Evolutionary conservation across 345 rosid genomes (phyloP).

Genomic region (Moricandia arvensis): DNA sequence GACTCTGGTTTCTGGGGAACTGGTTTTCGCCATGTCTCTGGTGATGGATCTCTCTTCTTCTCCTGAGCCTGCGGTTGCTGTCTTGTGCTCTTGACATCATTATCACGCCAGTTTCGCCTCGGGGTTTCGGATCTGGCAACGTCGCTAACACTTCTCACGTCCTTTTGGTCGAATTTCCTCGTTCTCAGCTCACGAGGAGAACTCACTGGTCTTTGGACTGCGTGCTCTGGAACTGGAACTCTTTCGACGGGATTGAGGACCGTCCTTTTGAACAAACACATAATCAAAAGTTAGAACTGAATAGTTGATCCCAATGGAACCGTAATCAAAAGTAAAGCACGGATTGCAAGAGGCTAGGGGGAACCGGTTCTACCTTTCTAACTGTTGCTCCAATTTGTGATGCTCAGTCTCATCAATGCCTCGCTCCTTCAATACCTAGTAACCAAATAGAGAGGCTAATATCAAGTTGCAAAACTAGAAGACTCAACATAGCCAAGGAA

Average conservation of each 20-base stretch:
- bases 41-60: constrained; percentile 67
- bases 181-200: constrained; percentile 46
- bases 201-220: constrained; percentile 42
- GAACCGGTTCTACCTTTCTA: constrained; percentile 49
- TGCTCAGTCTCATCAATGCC: constrained; percentile 51
- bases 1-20: constrained; percentile 51
- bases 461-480: constrained; percentile 16
- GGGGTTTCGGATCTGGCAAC: constrained; percentile 52
- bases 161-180: constrained; percentile 57
- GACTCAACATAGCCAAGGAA: background rate
- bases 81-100: constrained; percentile 45
- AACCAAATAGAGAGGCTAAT: constrained; percentile 2
- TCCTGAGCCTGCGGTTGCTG: constrained; percentile 39
- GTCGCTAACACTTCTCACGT: constrained; percentile 39
- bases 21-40: constrained; percentile 80
- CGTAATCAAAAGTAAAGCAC: background rate
- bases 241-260: constrained; percentile 44
- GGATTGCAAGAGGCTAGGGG: background rate
- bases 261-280: constrained; percentile 40
- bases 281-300: background rate
- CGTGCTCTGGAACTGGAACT: constrained; percentile 46
- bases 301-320: constrained; percentile 2
- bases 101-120: constrained; percentile 62
- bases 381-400: constrained; percentile 44
- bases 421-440: constrained; percentile 73